Conservation (phyloP, 805 yeast genomes). For the Lipomyces lipofer region DNA sequence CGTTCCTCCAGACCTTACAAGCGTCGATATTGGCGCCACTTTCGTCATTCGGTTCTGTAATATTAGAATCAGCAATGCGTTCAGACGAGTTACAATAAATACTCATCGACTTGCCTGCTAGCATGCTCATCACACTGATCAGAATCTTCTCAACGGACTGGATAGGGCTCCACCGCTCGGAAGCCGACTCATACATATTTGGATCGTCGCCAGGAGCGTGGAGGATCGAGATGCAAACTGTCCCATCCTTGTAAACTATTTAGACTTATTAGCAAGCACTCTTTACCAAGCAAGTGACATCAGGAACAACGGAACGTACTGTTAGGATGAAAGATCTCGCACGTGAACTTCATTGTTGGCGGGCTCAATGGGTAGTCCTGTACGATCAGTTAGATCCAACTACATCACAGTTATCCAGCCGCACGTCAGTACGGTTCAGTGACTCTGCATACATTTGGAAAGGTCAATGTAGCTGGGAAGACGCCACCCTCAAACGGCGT, state of each 20-base stretch:
- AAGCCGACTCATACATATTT: conserved; percentile 89
- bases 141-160: conserved; percentile 97
- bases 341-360: conserved; percentile 71
- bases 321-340: conserved; percentile 89
- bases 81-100: too few relatives aligned
- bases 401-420: not conserved
- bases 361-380: conserved; percentile 80
- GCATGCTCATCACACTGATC: conserved; percentile 89
- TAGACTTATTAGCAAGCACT: not conserved
- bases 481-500: conserved; percentile 86
- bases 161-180: conserved; percentile 97
- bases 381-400: not conserved
- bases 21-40: conserved; percentile 89
- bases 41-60: conserved; percentile 82
- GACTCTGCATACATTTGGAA: conserved; percentile 49
- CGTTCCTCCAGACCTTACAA: conserved; percentile 87
- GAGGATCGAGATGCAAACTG: conserved; percentile 90
- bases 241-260: conserved; percentile 80
- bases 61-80: not conserved
- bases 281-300: not conserved
- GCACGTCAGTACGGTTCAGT: not conserved
- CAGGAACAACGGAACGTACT: conserved; percentile 38
- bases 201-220: conserved; percentile 99
- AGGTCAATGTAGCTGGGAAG: conserved; percentile 71
- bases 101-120: conserved; percentile 52